Evolutionary conservation across 2,329 filamentous ascomycete species (phyloP).

Genomic region (Exophiala sideris): DNA sequence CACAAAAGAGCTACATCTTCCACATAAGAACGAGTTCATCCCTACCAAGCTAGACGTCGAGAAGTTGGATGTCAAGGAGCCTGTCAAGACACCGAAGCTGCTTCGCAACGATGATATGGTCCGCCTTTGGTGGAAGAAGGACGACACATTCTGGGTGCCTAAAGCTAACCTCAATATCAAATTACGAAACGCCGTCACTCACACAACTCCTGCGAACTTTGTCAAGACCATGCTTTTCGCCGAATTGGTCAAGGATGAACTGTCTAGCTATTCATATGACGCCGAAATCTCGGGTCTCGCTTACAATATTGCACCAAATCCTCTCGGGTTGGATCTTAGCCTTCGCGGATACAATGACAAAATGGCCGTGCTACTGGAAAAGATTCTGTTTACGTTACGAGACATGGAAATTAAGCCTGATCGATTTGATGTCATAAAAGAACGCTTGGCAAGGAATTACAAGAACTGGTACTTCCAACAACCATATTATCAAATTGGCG

Average conservation of each 20-base stretch:
- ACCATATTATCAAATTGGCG: slow-evolving; percentile 82
- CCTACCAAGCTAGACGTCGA: slow-evolving; percentile 90
- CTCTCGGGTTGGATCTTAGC: slow-evolving; percentile 70
- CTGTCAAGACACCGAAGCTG: slow-evolving; percentile 70
- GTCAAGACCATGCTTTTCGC: slow-evolving; percentile 78
- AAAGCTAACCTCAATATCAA: slow-evolving; percentile 84
- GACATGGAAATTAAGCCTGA: slow-evolving; percentile 82
- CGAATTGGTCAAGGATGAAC: slow-evolving; percentile 79
- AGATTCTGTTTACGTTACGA: slow-evolving; percentile 78
- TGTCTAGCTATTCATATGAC: slow-evolving; percentile 93
- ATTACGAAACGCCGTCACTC: slow-evolving; percentile 74
- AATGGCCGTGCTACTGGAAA: slow-evolving; percentile 82
- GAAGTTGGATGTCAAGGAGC: slow-evolving; percentile 81
- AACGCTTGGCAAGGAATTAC: slow-evolving; percentile 70
- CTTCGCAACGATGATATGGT: slow-evolving; percentile 79
- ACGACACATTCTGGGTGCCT: slow-evolving; percentile 97
- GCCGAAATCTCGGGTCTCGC: slow-evolving; percentile 86
- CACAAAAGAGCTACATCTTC: slow-evolving; percentile 72
- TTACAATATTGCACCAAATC: slow-evolving; percentile 72
- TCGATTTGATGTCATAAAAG: slow-evolving; percentile 87
- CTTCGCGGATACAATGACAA: slow-evolving; percentile 96
- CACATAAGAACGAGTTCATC: slow-evolving; percentile 93
- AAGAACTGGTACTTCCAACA: slow-evolving; percentile 86
- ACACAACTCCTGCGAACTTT: slow-evolving; percentile 71
- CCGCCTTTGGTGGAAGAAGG: slow-evolving; percentile 95